Conservation (phyloP, 371 early-diverging fungal genomes). For the Apophysomyces sp. region DNA sequence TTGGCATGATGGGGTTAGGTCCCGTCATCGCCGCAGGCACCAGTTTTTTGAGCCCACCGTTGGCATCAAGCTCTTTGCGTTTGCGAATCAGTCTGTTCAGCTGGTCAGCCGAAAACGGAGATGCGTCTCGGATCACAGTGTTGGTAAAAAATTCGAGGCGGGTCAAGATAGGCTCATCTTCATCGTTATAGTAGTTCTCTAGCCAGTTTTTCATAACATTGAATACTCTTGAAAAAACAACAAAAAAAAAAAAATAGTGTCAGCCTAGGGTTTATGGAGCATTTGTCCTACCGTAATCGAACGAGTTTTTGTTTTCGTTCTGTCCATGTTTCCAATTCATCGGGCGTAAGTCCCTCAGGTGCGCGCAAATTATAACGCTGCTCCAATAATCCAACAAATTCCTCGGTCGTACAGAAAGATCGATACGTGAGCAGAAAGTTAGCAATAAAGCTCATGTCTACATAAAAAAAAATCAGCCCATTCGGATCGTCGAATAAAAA, state of each 20-base stretch:
- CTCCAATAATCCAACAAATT: constrained; percentile 70
- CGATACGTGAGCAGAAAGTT: constrained; percentile 89
- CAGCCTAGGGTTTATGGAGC: not conserved
- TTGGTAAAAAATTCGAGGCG: constrained; percentile 75
- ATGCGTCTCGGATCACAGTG: constrained; percentile 69
- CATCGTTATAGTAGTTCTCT: constrained; percentile 80
- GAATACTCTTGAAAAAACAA: too few species aligned
- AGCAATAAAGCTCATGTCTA: constrained; percentile 73
- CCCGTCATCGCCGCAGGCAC: constrained; percentile 61
- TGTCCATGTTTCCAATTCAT: constrained; percentile 75
- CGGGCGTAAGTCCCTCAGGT: constrained; percentile 62
- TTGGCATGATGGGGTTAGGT: constrained; percentile 71
- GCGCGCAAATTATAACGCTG: constrained; percentile 73
- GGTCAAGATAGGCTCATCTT: constrained; percentile 63
- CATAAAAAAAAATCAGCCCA: not conserved
- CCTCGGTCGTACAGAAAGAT: constrained; percentile 76
- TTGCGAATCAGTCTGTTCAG: constrained; percentile 69
- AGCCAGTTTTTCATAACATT: constrained; percentile 92
- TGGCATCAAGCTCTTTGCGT: constrained; percentile 55
- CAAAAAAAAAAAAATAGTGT: not conserved
- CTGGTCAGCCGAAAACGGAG: constrained; percentile 69
- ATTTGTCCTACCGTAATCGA: constrained; percentile 66
- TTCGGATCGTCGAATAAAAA: not conserved
- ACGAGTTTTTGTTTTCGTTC: constrained; percentile 83
- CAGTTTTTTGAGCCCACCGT: constrained; percentile 57